Evolutionary conservation across 2,329 filamentous ascomycete genomes (phyloP), one percentile per base, ranked within the genome.

Genomic region (Neofusicoccum laricinum): DNA sequence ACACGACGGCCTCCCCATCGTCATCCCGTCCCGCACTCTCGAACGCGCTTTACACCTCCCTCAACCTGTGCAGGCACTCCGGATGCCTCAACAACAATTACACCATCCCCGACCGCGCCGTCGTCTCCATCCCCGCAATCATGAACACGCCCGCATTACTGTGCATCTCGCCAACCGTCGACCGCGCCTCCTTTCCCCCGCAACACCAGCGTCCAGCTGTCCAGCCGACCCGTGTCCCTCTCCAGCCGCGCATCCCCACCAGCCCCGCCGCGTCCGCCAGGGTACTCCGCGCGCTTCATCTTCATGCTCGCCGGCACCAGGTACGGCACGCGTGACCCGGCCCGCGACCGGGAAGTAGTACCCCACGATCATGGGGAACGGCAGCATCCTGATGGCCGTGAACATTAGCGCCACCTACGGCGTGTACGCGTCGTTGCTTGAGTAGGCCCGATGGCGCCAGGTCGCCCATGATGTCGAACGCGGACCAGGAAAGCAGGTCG

Each of bases 101-200:
- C 0, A 74, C 75, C 0, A 71, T 68, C 1, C 77, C 79, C 0
- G 71, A 67, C 2, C 81, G 66, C 1, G 78, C 77, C 0, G 78
- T 80, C 0, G 79, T 81, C 50, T 80, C 78, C 0, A 71, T 75
- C 0, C 78, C 79, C 1, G 73, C 78, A 10, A 74, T 67, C 12
- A 77, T 71, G 40, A 77, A 53, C 2, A 59, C 6, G 5, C 15
- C 14, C 1, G 43, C 43, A 21, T 59, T 66, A 12, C 64, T 30
- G 34, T 69, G 45, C 10, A 77, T 69, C 21, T 63, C 59, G 3
- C 8, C 30, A 3, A 34, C 14, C 4, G 34, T 43, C 34, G 51
- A 3, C 5, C 12, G 8, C 8, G 51, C 25, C 34, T 19, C 11
- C 14, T 63, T 51, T 17, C 51, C 41, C 21, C 34, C 36, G 25